A percentile compares a stretch with the other conserved stretches of the same genome.
Conservation (phyloP, 2,329 filamentous ascomycete genomes). For the Orbilia oligospora region DNA sequence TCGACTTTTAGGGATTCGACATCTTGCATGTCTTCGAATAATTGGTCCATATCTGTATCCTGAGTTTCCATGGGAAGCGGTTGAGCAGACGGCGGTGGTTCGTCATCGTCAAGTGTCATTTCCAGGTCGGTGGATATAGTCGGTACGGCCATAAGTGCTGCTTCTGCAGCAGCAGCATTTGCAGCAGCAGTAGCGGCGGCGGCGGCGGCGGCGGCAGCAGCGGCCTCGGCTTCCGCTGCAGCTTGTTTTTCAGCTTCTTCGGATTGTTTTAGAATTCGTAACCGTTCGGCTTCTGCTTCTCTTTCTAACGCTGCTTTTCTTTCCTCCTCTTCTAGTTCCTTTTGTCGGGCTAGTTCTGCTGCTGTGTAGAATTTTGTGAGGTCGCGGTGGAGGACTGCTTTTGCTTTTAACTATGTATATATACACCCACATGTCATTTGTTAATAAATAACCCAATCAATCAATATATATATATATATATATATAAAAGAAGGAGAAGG, state of each 20-base stretch:
- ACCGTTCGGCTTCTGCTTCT: conserved; percentile 53
- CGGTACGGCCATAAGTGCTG: background rate
- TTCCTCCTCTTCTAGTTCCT: conserved; percentile 59
- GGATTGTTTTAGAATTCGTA: conserved; percentile 52
- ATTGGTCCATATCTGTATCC: conserved; percentile 48
- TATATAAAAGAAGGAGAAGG: background rate
- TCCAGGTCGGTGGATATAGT: conserved; percentile 30
- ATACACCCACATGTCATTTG: background rate
- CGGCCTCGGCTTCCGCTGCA: conserved; percentile 30
- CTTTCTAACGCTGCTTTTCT: conserved; percentile 55
- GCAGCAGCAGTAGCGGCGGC: background rate
- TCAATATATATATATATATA: too few relatives aligned
- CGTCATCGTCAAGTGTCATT: conserved; percentile 33
- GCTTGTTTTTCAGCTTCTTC: conserved; percentile 38
- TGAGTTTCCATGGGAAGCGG: background rate
- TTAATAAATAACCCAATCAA: too few relatives aligned
- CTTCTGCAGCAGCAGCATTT: background rate
- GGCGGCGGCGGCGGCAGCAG: conserved; percentile 1
- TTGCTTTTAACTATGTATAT: conserved; percentile 62
- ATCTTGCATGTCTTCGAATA: conserved; percentile 43
- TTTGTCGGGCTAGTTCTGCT: conserved; percentile 60
- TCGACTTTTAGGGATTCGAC: conserved; percentile 24
- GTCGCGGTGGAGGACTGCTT: conserved; percentile 62
- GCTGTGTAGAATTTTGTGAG: conserved; percentile 60
- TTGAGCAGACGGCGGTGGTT: conserved; percentile 13